Evolutionary conservation across 768 basidiomycete genomes (phyloP).

Genomic region (Pleurotus ostreatus): DNA sequence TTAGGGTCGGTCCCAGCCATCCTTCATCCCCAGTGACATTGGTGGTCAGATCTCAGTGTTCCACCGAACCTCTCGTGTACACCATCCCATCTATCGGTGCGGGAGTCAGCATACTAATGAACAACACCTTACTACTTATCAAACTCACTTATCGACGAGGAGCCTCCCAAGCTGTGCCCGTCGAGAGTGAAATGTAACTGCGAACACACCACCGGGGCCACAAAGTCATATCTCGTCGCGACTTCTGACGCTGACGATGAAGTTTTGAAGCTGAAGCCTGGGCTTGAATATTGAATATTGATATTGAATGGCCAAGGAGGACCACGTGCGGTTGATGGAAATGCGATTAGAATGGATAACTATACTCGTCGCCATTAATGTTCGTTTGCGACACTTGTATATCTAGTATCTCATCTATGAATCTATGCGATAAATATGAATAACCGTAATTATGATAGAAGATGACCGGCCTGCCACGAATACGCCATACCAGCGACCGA

Average conservation of each 20-base stretch:
- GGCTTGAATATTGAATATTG: too few relatives aligned
- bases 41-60: constrained; percentile 22
- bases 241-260: too few relatives aligned
- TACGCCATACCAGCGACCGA: constrained; percentile 3
- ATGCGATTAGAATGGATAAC: too few relatives aligned
- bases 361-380: too few relatives aligned
- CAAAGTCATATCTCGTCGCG: too few relatives aligned
- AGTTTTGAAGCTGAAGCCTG: too few relatives aligned
- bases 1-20: constrained; percentile 23
- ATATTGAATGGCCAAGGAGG: too few relatives aligned
- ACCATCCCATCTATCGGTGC: constrained; percentile 18
- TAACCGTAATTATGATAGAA: background rate
- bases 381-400: too few relatives aligned
- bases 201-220: too few relatives aligned
- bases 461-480: constrained; percentile 2
- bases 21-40: constrained; percentile 19
- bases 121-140: background rate
- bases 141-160: constrained; percentile 23
- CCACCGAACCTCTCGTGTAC: constrained; percentile 21
- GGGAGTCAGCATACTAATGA: background rate
- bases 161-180: constrained; percentile 19
- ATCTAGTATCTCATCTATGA: too few relatives aligned
- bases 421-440: too few relatives aligned
- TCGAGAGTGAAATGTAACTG: background rate
- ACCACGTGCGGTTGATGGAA: too few relatives aligned